Percentiles rank a stretch among this genome's conserved stretches.
Conservation (phyloP, 2,329 filamentous ascomycete species). For the Sporothrix euskadiensis region DNA sequence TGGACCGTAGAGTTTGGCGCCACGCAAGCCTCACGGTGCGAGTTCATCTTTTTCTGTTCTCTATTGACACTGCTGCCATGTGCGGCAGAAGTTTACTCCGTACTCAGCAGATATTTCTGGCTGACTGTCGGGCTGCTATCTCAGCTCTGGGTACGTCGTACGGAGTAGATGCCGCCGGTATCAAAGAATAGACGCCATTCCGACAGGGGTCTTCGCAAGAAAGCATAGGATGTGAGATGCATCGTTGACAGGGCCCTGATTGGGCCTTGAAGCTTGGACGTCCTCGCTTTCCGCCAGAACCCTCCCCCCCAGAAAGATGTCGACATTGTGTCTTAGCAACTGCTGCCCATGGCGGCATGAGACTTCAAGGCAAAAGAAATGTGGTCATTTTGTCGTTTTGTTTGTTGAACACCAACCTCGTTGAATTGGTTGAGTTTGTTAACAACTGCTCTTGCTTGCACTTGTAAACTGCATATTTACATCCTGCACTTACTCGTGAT, state of each 20-base stretch:
- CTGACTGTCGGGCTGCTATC: not conserved
- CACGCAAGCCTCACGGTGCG: not conserved
- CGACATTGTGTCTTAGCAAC: not conserved
- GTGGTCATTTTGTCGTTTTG: no score
- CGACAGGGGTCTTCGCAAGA: not conserved
- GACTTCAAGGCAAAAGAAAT: no score
- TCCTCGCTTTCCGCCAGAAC: not conserved
- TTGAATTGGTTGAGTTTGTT: not conserved
- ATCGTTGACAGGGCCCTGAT: not conserved
- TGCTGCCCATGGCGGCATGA: not conserved
- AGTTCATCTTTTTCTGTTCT: not conserved
- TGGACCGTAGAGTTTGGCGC: not conserved
- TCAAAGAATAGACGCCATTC: not conserved
- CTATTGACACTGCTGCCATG: not conserved
- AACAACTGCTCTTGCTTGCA: not conserved
- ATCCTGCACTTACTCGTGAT: not conserved
- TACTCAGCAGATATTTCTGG: no score
- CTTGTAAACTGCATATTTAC: not conserved
- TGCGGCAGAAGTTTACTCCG: no score
- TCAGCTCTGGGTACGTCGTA: not conserved
- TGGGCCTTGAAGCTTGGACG: not conserved
- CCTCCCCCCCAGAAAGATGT: no score
- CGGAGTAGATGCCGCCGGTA: not conserved
- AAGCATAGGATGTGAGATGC: not conserved
- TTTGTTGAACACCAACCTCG: not conserved